phyloP scores from a whole-genome alignment of 257 asterid genomes.

The Craterostigma plantagineum region DNA sequence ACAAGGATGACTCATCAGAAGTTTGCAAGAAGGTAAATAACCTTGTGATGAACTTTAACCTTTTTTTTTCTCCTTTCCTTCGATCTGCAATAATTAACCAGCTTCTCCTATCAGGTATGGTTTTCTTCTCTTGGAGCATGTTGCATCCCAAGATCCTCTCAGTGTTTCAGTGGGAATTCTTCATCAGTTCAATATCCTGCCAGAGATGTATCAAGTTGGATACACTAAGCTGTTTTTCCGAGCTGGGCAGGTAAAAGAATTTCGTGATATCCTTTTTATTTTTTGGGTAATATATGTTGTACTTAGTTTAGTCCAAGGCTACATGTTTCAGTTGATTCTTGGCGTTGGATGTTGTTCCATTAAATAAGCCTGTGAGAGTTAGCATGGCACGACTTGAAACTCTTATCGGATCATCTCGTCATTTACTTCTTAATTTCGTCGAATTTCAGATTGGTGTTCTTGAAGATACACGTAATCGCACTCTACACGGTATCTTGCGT shows the following conservation, averaged over 20 bases:
- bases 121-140: constrained; percentile 82
- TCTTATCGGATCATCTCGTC: background rate
- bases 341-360: too few species aligned
- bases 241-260: constrained; percentile 92
- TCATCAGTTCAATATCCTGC: constrained; percentile 89
- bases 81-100: constrained; percentile 9
- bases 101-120: constrained; percentile 55
- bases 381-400: background rate
- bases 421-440: background rate
- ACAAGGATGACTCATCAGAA: constrained; percentile 91
- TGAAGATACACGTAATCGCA: constrained; percentile 89
- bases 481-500: constrained; percentile 80
- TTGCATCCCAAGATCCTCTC: constrained; percentile 91
- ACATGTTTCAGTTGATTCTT: too few species aligned
- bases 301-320: too few species aligned
- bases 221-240: constrained; percentile 94
- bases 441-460: constrained; percentile 67
- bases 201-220: constrained; percentile 99
- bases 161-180: constrained; percentile 96
- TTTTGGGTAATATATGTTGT: too few species aligned
- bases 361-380: background rate
- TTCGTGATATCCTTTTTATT: too few species aligned
- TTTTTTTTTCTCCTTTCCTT: background rate
- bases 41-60: background rate
- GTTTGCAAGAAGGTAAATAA: constrained; percentile 71